phyloP scores from a whole-genome alignment of 2,329 filamentous ascomycete species.

The Colletotrichum tamarilloi region DNA sequence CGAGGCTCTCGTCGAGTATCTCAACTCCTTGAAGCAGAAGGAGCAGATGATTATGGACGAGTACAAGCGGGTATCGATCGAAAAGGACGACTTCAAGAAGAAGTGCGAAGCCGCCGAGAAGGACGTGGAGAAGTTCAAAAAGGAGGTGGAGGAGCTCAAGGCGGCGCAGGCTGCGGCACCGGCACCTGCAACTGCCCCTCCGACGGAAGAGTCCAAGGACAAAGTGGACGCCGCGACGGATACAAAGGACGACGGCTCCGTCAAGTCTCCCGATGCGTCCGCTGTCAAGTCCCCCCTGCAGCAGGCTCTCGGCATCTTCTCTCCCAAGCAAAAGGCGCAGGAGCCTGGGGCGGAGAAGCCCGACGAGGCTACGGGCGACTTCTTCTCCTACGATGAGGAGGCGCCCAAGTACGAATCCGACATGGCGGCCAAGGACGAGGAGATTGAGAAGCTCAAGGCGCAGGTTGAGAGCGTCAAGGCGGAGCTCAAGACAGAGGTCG shows the following conservation, averaged over 20 bases:
- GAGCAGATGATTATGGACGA: slow-evolving; percentile 95
- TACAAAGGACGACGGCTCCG: slow-evolving; percentile 41
- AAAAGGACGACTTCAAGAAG: slow-evolving; percentile 83
- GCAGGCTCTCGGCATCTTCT: slow-evolving; percentile 61
- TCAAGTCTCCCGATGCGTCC: slow-evolving; percentile 40
- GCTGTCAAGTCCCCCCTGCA: slow-evolving; percentile 58
- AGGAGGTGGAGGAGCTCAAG: slow-evolving; percentile 67
- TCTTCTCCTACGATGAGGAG: slow-evolving; percentile 94
- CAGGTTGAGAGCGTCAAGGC: slow-evolving; percentile 67
- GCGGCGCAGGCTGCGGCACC: slow-evolving; percentile 45
- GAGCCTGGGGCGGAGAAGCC: slow-evolving; percentile 43
- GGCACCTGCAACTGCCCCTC: slow-evolving; percentile 44
- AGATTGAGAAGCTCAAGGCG: not conserved
- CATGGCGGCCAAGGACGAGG: slow-evolving; percentile 60
- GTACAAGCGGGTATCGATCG: slow-evolving; percentile 84
- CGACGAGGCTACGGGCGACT: slow-evolving; percentile 69
- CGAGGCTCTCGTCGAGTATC: slow-evolving; percentile 85
- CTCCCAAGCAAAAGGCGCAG: slow-evolving; percentile 56
- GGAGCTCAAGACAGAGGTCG: slow-evolving; percentile 76
- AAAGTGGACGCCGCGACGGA: slow-evolving; percentile 32
- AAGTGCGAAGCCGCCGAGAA: slow-evolving; percentile 77
- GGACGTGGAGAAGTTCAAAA: slow-evolving; percentile 66
- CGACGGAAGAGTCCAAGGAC: slow-evolving; percentile 29
- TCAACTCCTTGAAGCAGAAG: slow-evolving; percentile 87
- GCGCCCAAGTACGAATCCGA: slow-evolving; percentile 83